A percentile compares a stretch with the other conserved stretches of the same genome.
Conservation (phyloP, 129 eudicot genomes). For the Flaveria robusta region DNA sequence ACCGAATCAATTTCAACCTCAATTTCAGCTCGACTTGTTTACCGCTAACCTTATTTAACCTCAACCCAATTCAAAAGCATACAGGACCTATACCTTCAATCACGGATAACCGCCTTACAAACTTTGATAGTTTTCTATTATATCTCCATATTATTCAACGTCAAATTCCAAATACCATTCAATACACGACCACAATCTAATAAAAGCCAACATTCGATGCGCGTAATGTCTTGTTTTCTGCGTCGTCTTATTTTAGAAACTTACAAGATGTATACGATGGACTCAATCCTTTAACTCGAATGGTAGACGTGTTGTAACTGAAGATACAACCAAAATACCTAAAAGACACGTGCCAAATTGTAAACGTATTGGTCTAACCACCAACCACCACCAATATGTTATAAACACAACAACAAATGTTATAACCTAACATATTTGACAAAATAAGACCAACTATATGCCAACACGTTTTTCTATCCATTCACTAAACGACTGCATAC, state of each 20-base stretch:
- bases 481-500: background rate
- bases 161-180: background rate
- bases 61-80: too few relatives aligned
- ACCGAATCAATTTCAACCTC: too few relatives aligned
- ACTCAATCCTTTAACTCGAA: background rate
- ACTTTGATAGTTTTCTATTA: too few relatives aligned
- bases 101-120: too few relatives aligned
- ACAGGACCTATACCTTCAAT: too few relatives aligned
- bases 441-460: background rate
- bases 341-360: background rate
- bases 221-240: too few relatives aligned
- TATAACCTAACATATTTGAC: slow-evolving; percentile 1
- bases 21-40: too few relatives aligned
- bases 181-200: background rate
- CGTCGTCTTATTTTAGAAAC: background rate
- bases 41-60: too few relatives aligned
- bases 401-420: background rate
- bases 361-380: background rate
- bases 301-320: background rate
- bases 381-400: slow-evolving; percentile 13
- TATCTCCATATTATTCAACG: background rate
- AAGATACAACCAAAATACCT: background rate
- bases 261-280: background rate
- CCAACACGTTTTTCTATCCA: background rate
- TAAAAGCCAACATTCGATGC: background rate